Conservation (phyloP, 1,139 yeast genomes). For the Yamadazyma epiphylla region DNA sequence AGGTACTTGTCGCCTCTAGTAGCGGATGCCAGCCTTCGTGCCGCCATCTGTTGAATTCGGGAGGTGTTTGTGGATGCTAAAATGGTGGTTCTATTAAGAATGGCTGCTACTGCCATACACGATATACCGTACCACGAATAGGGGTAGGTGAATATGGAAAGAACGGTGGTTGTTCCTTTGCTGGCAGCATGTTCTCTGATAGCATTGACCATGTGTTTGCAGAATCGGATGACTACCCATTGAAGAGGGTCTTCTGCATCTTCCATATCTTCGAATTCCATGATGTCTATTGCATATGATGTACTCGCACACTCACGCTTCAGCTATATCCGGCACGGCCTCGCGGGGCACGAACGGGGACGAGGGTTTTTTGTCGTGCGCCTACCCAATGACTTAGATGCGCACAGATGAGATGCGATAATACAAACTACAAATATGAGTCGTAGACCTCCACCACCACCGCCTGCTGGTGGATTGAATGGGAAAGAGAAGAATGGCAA, state of each 20-base stretch:
- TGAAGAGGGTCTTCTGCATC: no score
- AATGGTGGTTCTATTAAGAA: slow-evolving; percentile 61
- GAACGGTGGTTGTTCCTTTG: slow-evolving; percentile 8
- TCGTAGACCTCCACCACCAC: slow-evolving; percentile 28
- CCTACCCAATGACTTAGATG: no score
- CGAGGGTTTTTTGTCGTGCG: no score
- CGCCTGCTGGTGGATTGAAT: slow-evolving; percentile 9
- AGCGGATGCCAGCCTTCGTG: no score
- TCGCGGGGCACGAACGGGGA: no score
- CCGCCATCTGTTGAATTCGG: slow-evolving; percentile 19
- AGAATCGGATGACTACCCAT: no score
- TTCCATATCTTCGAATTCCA: no score
- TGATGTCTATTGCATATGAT: no score
- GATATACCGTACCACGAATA: slow-evolving; percentile 35
- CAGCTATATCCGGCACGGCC: no score
- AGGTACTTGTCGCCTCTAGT: slow-evolving; percentile 5
- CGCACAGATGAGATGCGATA: slow-evolving; percentile 4
- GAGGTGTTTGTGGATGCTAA: slow-evolving; percentile 58
- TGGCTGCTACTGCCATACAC: slow-evolving; percentile 60
- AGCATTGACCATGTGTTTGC: no score
- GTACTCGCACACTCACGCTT: no score
- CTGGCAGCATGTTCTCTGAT: neutral
- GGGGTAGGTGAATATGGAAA: slow-evolving; percentile 25
- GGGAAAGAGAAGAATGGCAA: neutral
- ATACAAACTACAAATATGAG: no score